A percentile compares a stretch with the other conserved stretches of the same genome.
Evolutionary conservation across 2,329 filamentous ascomycete genomes (phyloP).

Genomic region (Blumeria hordei): DNA sequence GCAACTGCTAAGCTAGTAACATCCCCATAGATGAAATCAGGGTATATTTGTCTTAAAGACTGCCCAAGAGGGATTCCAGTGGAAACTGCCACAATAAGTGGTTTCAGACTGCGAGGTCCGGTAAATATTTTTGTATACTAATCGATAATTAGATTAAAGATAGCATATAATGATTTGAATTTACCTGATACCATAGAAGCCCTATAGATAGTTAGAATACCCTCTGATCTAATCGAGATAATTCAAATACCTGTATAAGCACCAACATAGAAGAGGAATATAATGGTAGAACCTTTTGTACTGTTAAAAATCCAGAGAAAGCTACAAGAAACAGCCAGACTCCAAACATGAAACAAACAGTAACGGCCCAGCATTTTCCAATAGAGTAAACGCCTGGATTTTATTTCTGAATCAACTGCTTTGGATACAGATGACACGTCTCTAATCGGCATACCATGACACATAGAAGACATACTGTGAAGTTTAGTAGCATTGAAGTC

Average conservation of each 20-base stretch:
- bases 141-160: background rate
- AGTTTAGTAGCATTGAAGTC: slow-evolving; percentile 5
- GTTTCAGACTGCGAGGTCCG: slow-evolving; percentile 4
- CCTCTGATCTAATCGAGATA: background rate
- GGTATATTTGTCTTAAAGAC: slow-evolving; percentile 2
- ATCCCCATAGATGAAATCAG: slow-evolving; percentile 2
- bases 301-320: slow-evolving; percentile 6
- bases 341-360: slow-evolving; percentile 5
- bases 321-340: slow-evolving; percentile 3
- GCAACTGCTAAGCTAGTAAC: slow-evolving; percentile 3
- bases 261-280: slow-evolving; percentile 4
- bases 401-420: slow-evolving; percentile 3
- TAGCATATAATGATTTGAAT: background rate
- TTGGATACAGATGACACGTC: slow-evolving; percentile 3
- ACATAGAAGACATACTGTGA: slow-evolving; percentile 3
- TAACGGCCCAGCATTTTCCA: slow-evolving; percentile 4
- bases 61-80: slow-evolving; percentile 4
- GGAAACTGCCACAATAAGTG: slow-evolving; percentile 3
- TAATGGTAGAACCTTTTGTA: slow-evolving; percentile 2
- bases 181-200: slow-evolving; percentile 4
- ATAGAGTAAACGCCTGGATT: slow-evolving; percentile 4
- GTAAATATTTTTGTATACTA: slow-evolving; percentile 6
- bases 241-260: slow-evolving; percentile 4
- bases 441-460: slow-evolving; percentile 4
- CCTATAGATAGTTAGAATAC: slow-evolving; percentile 1